phyloP scores from a whole-genome alignment of 2,329 filamentous ascomycete species.

The Plectosphaerella plurivora region DNA sequence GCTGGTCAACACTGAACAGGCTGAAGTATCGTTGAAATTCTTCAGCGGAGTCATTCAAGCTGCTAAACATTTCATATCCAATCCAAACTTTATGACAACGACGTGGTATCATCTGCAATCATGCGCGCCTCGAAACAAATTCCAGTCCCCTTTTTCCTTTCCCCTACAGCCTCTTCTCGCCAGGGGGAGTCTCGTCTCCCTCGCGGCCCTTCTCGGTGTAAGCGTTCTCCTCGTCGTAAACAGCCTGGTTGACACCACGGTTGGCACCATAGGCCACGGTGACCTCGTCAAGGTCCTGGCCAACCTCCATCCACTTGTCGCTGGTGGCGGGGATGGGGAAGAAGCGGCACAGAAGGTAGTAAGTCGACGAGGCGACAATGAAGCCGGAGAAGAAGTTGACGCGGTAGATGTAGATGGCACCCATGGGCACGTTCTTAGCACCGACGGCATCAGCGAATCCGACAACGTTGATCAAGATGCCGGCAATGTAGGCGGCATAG shows the following conservation, averaged over 20 bases:
- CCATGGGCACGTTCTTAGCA: slow-evolving; percentile 58
- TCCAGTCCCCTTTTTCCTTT: neutral
- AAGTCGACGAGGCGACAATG: slow-evolving; percentile 60
- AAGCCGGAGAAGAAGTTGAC: slow-evolving; percentile 89
- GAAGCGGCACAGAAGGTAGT: slow-evolving; percentile 65
- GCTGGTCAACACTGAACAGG: too few species aligned
- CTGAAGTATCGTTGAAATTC: too few species aligned
- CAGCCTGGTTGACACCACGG: neutral
- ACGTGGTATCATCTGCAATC: neutral
- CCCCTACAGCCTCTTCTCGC: neutral
- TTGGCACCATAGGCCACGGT: slow-evolving; percentile 7
- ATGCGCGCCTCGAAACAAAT: neutral
- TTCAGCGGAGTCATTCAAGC: too few species aligned
- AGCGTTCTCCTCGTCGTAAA: neutral
- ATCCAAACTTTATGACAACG: neutral
- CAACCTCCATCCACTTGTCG: slow-evolving; percentile 73
- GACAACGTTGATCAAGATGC: slow-evolving; percentile 86
- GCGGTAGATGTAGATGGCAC: slow-evolving; percentile 82
- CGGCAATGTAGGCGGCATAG: slow-evolving; percentile 76
- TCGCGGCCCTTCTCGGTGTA: neutral
- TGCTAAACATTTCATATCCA: too few species aligned
- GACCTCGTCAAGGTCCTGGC: slow-evolving; percentile 37
- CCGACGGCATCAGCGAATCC: slow-evolving; percentile 84
- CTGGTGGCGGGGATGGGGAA: slow-evolving; percentile 72
- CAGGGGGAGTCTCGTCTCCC: neutral